Conservation (phyloP, 1,284 basidiomycete genomes). For the Leccinum insigne region DNA sequence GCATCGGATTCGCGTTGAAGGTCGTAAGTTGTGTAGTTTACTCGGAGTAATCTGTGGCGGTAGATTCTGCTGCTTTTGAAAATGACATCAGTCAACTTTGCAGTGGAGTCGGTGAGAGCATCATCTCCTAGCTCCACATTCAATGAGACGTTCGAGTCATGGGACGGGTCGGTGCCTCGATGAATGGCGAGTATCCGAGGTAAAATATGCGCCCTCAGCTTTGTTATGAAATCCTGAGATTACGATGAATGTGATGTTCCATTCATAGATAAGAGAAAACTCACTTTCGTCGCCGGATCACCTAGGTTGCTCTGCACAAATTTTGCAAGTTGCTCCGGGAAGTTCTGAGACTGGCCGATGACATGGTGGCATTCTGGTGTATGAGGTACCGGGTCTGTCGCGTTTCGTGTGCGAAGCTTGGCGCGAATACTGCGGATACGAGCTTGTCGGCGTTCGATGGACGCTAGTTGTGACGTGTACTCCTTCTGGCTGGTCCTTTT, state of each 20-base stretch:
- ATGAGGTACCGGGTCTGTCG: neutral
- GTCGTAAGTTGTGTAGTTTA: neutral
- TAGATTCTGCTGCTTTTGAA: neutral
- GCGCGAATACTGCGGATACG: neutral
- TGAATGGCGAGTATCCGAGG: neutral
- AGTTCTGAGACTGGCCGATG: neutral
- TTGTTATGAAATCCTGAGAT: neutral
- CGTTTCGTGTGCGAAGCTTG: neutral
- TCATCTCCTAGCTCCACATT: neutral
- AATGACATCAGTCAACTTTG: neutral
- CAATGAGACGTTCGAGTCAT: neutral
- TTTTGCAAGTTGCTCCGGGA: neutral
- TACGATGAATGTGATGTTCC: neutral
- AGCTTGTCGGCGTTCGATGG: neutral
- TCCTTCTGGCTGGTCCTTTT: neutral
- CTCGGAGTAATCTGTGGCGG: neutral
- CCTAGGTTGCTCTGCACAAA: neutral
- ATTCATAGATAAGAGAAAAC: neutral
- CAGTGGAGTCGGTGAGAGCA: neutral
- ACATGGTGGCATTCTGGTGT: neutral
- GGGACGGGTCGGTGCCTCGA: neutral
- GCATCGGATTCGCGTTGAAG: neutral
- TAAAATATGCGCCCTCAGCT: neutral
- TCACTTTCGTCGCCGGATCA: neutral
- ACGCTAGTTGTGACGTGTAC: neutral